Evolutionary conservation across 257 asterid species (phyloP).

Genomic region (Petunia axillaris): DNA sequence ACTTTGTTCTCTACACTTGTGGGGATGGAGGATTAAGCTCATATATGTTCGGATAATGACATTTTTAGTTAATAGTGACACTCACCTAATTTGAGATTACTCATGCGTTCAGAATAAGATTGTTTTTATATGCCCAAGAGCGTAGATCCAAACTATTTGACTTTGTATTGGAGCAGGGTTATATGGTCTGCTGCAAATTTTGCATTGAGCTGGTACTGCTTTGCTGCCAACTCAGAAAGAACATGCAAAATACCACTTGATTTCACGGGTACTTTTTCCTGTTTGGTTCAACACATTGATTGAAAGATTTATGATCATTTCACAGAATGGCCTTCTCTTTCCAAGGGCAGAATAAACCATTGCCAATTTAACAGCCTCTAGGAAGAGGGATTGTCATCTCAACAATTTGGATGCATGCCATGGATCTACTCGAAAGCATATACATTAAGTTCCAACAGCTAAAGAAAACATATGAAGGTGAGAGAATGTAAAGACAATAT

Average conservation of each 20-base stretch:
- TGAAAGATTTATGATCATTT: neutral
- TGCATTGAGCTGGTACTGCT: neutral
- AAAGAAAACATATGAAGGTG: neutral
- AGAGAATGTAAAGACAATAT: constrained; percentile 14
- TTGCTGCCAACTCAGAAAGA: neutral
- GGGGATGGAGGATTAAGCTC: neutral
- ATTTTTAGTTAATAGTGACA: neutral
- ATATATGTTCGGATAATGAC: neutral
- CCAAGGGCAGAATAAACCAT: neutral
- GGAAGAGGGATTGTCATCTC: neutral
- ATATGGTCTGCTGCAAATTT: neutral
- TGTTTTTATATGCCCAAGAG: neutral
- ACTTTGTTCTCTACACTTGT: neutral
- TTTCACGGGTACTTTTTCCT: too few relatives aligned
- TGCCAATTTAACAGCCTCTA: neutral
- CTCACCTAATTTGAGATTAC: neutral
- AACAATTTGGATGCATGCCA: neutral
- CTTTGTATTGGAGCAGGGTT: neutral
- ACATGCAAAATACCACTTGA: too few relatives aligned
- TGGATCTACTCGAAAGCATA: constrained; percentile 14
- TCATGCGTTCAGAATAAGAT: neutral
- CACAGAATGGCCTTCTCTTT: neutral
- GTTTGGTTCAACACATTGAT: too few relatives aligned
- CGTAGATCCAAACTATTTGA: neutral
- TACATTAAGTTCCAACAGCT: constrained; percentile 20